Conservation (phyloP, 2,329 filamentous ascomycete genomes). For the Westerdykella sp. region DNA sequence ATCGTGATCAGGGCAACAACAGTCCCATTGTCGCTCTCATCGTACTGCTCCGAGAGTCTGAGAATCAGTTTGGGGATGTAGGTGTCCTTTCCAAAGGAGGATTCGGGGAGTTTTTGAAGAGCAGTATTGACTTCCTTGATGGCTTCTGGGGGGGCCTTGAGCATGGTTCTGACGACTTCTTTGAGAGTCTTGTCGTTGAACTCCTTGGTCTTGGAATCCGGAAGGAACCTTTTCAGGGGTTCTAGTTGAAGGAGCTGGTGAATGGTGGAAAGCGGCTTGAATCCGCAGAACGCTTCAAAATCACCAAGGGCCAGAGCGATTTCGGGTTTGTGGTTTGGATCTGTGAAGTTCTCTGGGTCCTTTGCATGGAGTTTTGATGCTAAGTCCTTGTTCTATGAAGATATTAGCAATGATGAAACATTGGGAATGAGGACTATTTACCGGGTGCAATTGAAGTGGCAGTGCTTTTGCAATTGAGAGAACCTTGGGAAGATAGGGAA, state of each 20-base stretch:
- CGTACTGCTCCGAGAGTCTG: slow-evolving; percentile 60
- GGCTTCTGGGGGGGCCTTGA: slow-evolving; percentile 48
- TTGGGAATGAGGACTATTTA: slow-evolving; percentile 9
- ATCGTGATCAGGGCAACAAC: slow-evolving; percentile 66
- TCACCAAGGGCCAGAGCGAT: slow-evolving; percentile 65
- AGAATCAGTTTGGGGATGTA: slow-evolving; percentile 62
- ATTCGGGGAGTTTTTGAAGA: slow-evolving; percentile 45
- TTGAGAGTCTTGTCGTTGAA: slow-evolving; percentile 56
- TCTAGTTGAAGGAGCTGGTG: slow-evolving; percentile 52
- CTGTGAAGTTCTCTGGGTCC: slow-evolving; percentile 61
- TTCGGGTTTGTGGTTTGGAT: slow-evolving; percentile 74
- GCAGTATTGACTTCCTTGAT: slow-evolving; percentile 50
- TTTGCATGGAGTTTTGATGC: slow-evolving; percentile 57
- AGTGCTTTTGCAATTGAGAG: slow-evolving; percentile 70
- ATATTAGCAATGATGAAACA: slow-evolving; percentile 3
- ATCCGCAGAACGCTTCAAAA: slow-evolving; percentile 72
- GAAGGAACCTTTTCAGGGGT: slow-evolving; percentile 50
- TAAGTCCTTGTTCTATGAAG: slow-evolving; percentile 53
- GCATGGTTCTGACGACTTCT: slow-evolving; percentile 50
- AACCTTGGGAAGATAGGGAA: slow-evolving; percentile 71
- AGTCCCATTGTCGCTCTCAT: slow-evolving; percentile 56
- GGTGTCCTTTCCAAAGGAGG: slow-evolving; percentile 46
- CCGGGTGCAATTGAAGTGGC: slow-evolving; percentile 66
- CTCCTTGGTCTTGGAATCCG: slow-evolving; percentile 33
- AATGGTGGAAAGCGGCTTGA: slow-evolving; percentile 60